Percentiles rank a stretch among this genome's conserved stretches.
Conservation (phyloP, 116 monocot species). For the Posidonia oceanica region DNA sequence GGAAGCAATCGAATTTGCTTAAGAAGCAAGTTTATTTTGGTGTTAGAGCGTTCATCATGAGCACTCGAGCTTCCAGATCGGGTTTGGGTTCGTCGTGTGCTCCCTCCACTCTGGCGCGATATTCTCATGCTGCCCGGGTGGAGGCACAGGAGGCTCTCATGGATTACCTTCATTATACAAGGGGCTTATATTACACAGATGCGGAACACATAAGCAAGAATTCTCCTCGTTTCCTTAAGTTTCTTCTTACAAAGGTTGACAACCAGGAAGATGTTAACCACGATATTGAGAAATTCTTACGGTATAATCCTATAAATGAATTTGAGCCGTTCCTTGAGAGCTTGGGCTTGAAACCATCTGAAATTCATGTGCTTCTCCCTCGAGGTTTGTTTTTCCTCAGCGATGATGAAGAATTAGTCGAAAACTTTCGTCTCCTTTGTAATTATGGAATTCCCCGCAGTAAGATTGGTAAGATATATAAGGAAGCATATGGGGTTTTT, state of each 20-base stretch:
- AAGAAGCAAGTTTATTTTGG: neutral
- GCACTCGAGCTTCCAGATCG: neutral
- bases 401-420: slow-evolving; percentile 47
- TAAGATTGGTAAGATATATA: slow-evolving; percentile 74
- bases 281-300: slow-evolving; percentile 37
- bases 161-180: slow-evolving; percentile 60
- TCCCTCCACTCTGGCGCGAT: neutral
- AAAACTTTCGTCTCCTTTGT: slow-evolving; percentile 67
- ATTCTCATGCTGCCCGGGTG: slow-evolving; percentile 17
- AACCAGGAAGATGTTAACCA: slow-evolving; percentile 21
- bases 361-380: slow-evolving; percentile 38
- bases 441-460: slow-evolving; percentile 71
- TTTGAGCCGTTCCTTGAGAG: slow-evolving; percentile 95
- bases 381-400: slow-evolving; percentile 41
- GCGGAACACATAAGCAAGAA: slow-evolving; percentile 86
- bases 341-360: slow-evolving; percentile 53
- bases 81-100: neutral
- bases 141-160: slow-evolving; percentile 62
- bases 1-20: neutral
- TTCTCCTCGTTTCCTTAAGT: slow-evolving; percentile 47
- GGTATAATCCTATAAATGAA: slow-evolving; percentile 76
- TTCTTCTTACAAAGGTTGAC: slow-evolving; percentile 38
- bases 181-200: slow-evolving; percentile 42
- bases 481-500: slow-evolving; percentile 54
- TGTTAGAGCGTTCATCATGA: neutral